Conservation (phyloP, 208 protist species). For the Lotmaria passim region DNA sequence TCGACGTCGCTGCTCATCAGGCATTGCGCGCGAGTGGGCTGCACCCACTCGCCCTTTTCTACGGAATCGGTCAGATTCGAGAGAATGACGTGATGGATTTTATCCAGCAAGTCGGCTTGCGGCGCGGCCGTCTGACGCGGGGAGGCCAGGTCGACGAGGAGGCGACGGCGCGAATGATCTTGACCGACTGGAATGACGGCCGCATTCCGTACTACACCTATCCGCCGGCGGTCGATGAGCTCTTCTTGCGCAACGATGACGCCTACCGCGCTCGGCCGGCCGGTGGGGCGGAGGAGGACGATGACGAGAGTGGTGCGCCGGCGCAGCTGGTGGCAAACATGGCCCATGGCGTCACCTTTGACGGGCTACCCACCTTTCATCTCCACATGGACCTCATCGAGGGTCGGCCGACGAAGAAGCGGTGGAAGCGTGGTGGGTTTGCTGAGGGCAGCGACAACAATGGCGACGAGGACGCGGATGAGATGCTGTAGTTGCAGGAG, state of each 20-base stretch:
- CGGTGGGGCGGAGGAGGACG: conserved; percentile 19
- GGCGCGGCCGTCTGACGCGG: conserved; percentile 82
- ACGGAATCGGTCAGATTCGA: conserved; percentile 75
- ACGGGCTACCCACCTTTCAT: conserved; percentile 90
- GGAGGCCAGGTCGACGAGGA: conserved; percentile 92
- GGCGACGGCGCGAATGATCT: conserved; percentile 89
- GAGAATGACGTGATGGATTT: conserved; percentile 85
- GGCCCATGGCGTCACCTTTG: conserved; percentile 62
- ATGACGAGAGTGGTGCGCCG: conserved; percentile 21
- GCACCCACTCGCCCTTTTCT: conserved; percentile 85
- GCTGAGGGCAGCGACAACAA: conserved; percentile 18
- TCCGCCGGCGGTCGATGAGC: conserved; percentile 79
- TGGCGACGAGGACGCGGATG: conserved; percentile 33
- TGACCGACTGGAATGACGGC: conserved; percentile 96
- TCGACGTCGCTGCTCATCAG: conserved; percentile 32
- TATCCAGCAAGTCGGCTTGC: conserved; percentile 77
- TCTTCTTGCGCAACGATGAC: conserved; percentile 43
- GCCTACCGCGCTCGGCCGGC: conserved; percentile 25
- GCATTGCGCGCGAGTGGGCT: conserved; percentile 29
- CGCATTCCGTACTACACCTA: conserved; percentile 96
- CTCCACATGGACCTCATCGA: conserved; percentile 55
- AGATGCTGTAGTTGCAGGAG: conserved; percentile 18
- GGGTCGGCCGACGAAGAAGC: conserved; percentile 40
- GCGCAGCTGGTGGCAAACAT: conserved; percentile 53
- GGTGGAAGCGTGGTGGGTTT: conserved; percentile 15